Percentiles rank a stretch among this genome's conserved stretches.
These are phyloP conservation scores for Taxawa tesnikishii DNA, from an alignment of 2,329 filamentous ascomycete species.

Conservation along the genomic window DNA sequence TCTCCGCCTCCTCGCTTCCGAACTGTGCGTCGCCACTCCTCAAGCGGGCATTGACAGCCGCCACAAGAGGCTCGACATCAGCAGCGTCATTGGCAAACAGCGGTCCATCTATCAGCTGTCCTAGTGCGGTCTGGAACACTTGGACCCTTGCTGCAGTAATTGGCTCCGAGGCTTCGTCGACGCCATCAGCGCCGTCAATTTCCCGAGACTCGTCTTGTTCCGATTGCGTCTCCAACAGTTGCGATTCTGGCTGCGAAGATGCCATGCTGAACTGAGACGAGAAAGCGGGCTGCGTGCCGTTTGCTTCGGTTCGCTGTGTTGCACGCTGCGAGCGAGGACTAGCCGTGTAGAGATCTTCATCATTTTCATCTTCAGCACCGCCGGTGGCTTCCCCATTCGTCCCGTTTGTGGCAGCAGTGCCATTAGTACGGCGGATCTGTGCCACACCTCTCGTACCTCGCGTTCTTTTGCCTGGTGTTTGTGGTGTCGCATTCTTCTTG, in stretches of 20 bases:
- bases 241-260: constrained; percentile 67
- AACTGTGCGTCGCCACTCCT: constrained; percentile 50
- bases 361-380: constrained; percentile 35
- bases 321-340: constrained; percentile 36
- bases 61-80: constrained; percentile 59
- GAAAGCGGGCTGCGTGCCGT: constrained; percentile 25
- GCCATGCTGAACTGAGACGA: constrained; percentile 58
- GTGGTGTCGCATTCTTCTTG: constrained; percentile 13
- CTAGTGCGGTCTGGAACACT: constrained; percentile 68
- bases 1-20: constrained; percentile 56
- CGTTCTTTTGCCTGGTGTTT: constrained; percentile 12
- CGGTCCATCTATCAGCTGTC: constrained; percentile 66
- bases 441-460: constrained; percentile 12
- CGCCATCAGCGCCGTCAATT: constrained; percentile 19
- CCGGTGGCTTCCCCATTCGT: constrained; percentile 15
- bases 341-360: constrained; percentile 42
- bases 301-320: constrained; percentile 21
- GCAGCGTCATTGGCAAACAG: constrained; percentile 85
- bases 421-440: constrained; percentile 1
- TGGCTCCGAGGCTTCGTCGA: constrained; percentile 27
- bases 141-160: constrained; percentile 53
- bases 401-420: constrained; percentile 8
- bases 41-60: constrained; percentile 65
- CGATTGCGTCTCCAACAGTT: constrained; percentile 46
- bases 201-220: constrained; percentile 14